Evolutionary conservation across 73 alveolate genomes (phyloP).

Genomic region (Durusdinium trenchii): DNA sequence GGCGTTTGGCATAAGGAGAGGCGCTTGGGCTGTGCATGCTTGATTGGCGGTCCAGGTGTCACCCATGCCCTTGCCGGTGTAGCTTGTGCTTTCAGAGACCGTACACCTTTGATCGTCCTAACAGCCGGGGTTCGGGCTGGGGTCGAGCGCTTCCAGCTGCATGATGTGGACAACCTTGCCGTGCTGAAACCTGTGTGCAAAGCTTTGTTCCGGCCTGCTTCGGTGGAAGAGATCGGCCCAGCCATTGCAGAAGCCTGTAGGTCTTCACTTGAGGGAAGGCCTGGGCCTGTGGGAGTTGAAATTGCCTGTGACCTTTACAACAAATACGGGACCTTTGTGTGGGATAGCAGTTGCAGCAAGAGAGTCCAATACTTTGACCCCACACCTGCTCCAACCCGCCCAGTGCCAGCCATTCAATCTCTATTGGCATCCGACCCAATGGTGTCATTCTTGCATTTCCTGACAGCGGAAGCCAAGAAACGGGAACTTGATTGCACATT

Average conservation of each 20-base stretch:
- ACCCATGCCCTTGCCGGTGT: slow-evolving; percentile 79
- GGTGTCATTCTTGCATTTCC: not conserved
- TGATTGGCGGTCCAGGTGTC: slow-evolving; percentile 92
- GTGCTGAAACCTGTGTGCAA: slow-evolving; percentile 71
- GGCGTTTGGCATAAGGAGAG: slow-evolving; percentile 55
- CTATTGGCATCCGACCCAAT: slow-evolving; percentile 40
- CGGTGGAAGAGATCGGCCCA: slow-evolving; percentile 39
- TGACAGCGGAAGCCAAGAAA: not conserved
- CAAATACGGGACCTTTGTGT: slow-evolving; percentile 44
- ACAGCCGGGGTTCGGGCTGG: slow-evolving; percentile 83
- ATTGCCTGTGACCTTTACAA: slow-evolving; percentile 70
- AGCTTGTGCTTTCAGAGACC: slow-evolving; percentile 66
- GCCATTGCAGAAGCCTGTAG: slow-evolving; percentile 20
- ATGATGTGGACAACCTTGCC: slow-evolving; percentile 88
- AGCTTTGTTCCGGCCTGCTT: slow-evolving; percentile 66
- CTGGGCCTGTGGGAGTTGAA: slow-evolving; percentile 89
- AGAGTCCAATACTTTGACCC: not conserved
- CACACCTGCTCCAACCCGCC: not conserved
- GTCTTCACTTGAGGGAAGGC: slow-evolving; percentile 32
- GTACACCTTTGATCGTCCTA: slow-evolving; percentile 52
- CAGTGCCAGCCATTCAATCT: not conserved
- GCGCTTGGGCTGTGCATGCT: slow-evolving; percentile 54
- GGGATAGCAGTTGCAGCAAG: not conserved
- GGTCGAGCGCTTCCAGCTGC: slow-evolving; percentile 69
- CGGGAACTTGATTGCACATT: not conserved